Conservation (phyloP, 768 basidiomycete genomes). For the Chlorophyllum brunneum region DNA sequence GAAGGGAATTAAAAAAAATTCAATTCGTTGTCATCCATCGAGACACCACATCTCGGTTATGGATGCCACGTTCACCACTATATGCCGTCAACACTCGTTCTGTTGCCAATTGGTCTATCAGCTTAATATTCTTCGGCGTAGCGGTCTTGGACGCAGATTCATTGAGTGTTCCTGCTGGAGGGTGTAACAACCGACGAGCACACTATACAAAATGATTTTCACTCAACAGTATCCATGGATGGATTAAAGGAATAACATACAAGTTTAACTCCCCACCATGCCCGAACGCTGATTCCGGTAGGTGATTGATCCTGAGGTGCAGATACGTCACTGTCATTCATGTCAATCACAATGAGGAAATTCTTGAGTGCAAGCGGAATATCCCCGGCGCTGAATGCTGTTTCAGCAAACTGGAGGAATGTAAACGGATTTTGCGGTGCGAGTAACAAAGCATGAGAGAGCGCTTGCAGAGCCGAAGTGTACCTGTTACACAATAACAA, state of each 20-base stretch:
- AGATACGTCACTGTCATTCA: constrained; percentile 59
- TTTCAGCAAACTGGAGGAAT: constrained; percentile 82
- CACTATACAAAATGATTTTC: constrained; percentile 37
- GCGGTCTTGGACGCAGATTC: constrained; percentile 56
- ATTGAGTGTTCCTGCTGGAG: constrained; percentile 27
- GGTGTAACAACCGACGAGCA: constrained; percentile 47
- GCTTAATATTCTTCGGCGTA: constrained; percentile 50
- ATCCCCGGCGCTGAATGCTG: constrained; percentile 77
- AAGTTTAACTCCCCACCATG: constrained; percentile 83
- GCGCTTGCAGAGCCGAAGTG: constrained; percentile 62
- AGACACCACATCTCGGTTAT: constrained; percentile 40
- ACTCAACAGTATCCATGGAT: background rate
- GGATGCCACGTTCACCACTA: constrained; percentile 39
- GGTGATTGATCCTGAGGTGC: constrained; percentile 37
- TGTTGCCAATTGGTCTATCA: constrained; percentile 69
- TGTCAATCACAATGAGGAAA: constrained; percentile 77
- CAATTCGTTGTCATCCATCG: constrained; percentile 36
- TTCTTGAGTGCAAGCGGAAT: constrained; percentile 72
- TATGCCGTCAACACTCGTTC: constrained; percentile 67
- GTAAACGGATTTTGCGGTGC: constrained; percentile 86
- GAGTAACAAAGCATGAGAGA: constrained; percentile 79
- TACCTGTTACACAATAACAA: constrained; percentile 45
- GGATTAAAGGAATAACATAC: constrained; percentile 39
- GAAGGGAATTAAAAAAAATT: background rate
- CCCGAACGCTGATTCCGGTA: constrained; percentile 58